Base-by-base conservation (phyloP, 2,329 filamentous ascomycete species). In the Dendrostoma leiphaemia region DNA sequence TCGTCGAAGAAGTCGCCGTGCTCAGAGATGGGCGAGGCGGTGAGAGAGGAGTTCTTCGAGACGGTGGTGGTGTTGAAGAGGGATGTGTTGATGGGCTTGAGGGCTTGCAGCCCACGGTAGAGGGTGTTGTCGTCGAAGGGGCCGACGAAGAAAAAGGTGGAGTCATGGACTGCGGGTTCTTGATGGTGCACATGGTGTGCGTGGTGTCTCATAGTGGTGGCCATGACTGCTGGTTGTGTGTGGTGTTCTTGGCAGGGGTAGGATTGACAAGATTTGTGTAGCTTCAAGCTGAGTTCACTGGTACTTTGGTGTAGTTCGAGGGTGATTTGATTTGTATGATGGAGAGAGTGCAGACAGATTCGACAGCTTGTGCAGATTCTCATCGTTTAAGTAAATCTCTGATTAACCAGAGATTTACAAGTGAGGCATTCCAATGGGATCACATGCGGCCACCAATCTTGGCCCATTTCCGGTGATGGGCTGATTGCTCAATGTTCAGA, bases 81-180 rank as follows among this genome's bases (percentile, higher is more conserved):
- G 37, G 51, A 47, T 34, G 52, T 57, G 37, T 54, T 31, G 44
- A 58, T 55, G 49, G 56, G 56, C 56, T 52, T 51, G 19, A 58
- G 26, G 35, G 48, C 40, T 32, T 58, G 56, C 17, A 43, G 52
- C 12, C 52, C 48, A 12, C 43, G 56, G 40, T 48, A 48, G 19
- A 55, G 46, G 52, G 46, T 52, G 52, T 51, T 58, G 48, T 55
- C 56, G 38, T 58, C 56, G 17, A 55, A 52, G 32, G 52, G 50
- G 48, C 56, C 56, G 34, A 51, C 19, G 48, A 55, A 58, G 43
- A 57, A 48, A 41, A 50, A 48, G 10, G 40, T 52, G 15, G 56
- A 48, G 26, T 48, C 46, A 35, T 53, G 52, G 32, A 58, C 21
- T 17, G 38, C 17, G 2, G 48, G 19, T 19, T 46, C 26, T 32